Conservation (phyloP, 768 basidiomycete species). For the Psilocybe sp. region DNA sequence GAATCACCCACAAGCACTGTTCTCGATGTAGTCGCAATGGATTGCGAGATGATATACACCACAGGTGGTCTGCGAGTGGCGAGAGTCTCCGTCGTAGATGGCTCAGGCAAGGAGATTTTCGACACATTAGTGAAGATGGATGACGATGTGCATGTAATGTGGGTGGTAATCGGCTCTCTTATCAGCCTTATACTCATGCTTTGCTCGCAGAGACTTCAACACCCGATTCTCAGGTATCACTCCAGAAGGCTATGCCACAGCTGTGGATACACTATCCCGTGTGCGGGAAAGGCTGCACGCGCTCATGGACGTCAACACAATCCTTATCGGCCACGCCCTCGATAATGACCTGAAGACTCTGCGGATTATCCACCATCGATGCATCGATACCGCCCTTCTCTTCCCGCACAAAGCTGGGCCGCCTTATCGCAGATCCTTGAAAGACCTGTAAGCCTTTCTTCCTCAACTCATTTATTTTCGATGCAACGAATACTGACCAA, state of each 20-base stretch:
- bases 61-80: slow-evolving; percentile 92
- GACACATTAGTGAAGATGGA: slow-evolving; percentile 85
- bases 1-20: slow-evolving; percentile 25
- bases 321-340: slow-evolving; percentile 86
- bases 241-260: slow-evolving; percentile 52
- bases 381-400: slow-evolving; percentile 84
- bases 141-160: slow-evolving; percentile 78
- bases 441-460: slow-evolving; percentile 60
- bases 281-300: slow-evolving; percentile 67
- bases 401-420: slow-evolving; percentile 76
- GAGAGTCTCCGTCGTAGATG: slow-evolving; percentile 86
- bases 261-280: slow-evolving; percentile 62
- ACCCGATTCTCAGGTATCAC: slow-evolving; percentile 88
- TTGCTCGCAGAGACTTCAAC: slow-evolving; percentile 71
- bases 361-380: slow-evolving; percentile 78
- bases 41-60: slow-evolving; percentile 97
- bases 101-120: slow-evolving; percentile 66
- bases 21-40: slow-evolving; percentile 82
- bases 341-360: slow-evolving; percentile 94
- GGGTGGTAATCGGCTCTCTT: slow-evolving; percentile 20
- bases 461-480: slow-evolving; percentile 11
- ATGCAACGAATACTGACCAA: not conserved
- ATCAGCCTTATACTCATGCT: not conserved
- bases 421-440: slow-evolving; percentile 79
- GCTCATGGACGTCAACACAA: slow-evolving; percentile 75